Evolutionary conservation across 169 alveolate species (phyloP).

Genomic region (Cryptosporidium viatorum): DNA sequence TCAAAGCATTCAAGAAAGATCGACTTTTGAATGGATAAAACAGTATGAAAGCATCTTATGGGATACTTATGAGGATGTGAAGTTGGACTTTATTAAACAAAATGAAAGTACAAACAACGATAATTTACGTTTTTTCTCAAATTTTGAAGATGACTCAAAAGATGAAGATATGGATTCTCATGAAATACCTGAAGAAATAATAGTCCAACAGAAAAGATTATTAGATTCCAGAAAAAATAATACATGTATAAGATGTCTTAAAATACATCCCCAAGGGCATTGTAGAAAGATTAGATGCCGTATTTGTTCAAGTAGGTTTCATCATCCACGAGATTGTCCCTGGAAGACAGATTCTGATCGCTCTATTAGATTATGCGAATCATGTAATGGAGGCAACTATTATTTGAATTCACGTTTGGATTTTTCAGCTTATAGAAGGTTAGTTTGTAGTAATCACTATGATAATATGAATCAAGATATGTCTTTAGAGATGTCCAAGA

Average conservation of each 20-base stretch:
- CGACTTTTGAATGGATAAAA: constrained; percentile 12
- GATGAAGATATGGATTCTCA: not conserved
- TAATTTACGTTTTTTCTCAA: not conserved
- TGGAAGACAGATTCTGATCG: constrained; percentile 6
- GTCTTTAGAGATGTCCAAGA: not conserved
- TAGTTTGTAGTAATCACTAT: constrained; percentile 8
- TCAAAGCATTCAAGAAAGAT: not conserved
- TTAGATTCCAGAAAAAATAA: not conserved
- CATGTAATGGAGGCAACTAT: constrained; percentile 20
- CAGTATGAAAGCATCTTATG: constrained; percentile 12
- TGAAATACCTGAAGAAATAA: not conserved
- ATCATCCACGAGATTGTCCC: constrained; percentile 4
- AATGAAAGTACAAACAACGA: not conserved
- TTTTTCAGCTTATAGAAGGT: not conserved
- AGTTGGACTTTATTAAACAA: not conserved
- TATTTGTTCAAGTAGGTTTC: constrained; percentile 48
- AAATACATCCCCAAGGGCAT: constrained; percentile 3
- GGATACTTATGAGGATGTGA: constrained; percentile 57
- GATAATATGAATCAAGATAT: not conserved
- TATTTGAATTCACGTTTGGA: constrained; percentile 6
- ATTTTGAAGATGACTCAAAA: not conserved
- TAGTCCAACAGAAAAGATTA: constrained; percentile 8
- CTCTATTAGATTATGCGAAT: not conserved
- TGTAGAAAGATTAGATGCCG: constrained; percentile 10
- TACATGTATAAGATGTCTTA: constrained; percentile 20